Evolutionary conservation across 202 grass and related monocot species (phyloP).

Genomic region (Miscanthus sacchariflorus): DNA sequence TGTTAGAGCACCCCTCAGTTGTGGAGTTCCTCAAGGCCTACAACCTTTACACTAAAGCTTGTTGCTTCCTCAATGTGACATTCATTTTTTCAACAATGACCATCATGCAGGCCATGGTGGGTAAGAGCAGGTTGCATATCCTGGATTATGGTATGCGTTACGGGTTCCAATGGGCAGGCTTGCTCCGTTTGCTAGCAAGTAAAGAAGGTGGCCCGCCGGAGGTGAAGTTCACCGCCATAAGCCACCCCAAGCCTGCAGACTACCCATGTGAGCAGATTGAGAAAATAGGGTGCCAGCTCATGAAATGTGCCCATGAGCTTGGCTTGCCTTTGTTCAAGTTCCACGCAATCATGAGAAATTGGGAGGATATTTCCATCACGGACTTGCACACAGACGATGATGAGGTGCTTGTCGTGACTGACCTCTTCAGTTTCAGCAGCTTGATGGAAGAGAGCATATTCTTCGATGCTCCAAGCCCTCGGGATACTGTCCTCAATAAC

Average conservation of each 20-base stretch:
- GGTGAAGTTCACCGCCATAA: conserved; percentile 67
- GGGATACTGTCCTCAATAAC: conserved; percentile 60
- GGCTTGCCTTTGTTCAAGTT: conserved; percentile 59
- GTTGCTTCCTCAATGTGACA: conserved; percentile 57
- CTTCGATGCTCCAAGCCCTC: conserved; percentile 40
- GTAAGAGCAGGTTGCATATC: conserved; percentile 58
- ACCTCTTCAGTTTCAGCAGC: conserved; percentile 47
- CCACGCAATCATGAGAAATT: conserved; percentile 52
- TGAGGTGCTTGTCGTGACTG: conserved; percentile 72
- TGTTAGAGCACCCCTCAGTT: conserved; percentile 36
- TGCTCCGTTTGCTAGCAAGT: conserved; percentile 44
- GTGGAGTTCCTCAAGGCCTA: conserved; percentile 63
- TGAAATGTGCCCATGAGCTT: conserved; percentile 51
- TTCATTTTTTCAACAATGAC: conserved; percentile 54
- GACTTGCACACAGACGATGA: conserved; percentile 51
- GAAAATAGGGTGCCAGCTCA: conserved; percentile 56
- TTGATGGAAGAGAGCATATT: conserved; percentile 63
- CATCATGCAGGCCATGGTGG: conserved; percentile 46
- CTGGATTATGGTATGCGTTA: conserved; percentile 63
- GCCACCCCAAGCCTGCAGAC: conserved; percentile 38
- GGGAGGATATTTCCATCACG: conserved; percentile 50
- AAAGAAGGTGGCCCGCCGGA: conserved; percentile 44
- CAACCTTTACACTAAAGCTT: conserved; percentile 58
- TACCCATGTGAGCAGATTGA: conserved; percentile 55
- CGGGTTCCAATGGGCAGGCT: conserved; percentile 67